Conservation (phyloP, 108 stramenopile species). For the Schizochytrium sp. region DNA sequence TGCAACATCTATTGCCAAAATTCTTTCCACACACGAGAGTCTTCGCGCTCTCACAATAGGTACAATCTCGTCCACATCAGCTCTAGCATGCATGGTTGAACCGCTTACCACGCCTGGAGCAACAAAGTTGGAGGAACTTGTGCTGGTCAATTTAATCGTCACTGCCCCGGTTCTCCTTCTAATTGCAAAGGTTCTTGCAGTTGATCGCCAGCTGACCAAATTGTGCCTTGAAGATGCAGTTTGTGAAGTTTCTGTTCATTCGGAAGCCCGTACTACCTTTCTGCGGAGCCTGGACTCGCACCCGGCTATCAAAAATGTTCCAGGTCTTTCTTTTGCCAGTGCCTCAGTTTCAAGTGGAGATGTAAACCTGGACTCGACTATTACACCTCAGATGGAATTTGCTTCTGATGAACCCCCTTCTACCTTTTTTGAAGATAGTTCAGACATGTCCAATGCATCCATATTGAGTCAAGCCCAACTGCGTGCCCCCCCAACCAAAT, state of each 20-base stretch:
- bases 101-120: background rate
- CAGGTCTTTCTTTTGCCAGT: background rate
- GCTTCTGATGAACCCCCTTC: too few species aligned
- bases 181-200: background rate
- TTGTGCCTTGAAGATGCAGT: background rate
- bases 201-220: background rate
- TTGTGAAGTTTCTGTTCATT: background rate
- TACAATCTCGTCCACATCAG: too few species aligned
- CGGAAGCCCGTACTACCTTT: background rate
- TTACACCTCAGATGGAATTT: background rate
- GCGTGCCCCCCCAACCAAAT: too few species aligned
- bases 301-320: background rate
- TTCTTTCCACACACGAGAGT: background rate
- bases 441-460: too few species aligned
- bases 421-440: too few species aligned
- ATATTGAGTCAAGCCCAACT: too few species aligned
- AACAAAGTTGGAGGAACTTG: background rate
- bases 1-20: background rate
- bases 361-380: background rate
- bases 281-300: background rate
- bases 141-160: background rate
- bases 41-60: conserved; percentile 5
- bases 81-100: too few species aligned
- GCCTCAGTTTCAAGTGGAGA: background rate
- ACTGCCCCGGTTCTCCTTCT: background rate